These are phyloP conservation scores for Globisporangium carolinianum DNA, from an alignment of 352 stramenopile species.

Conservation along the genomic window DNA sequence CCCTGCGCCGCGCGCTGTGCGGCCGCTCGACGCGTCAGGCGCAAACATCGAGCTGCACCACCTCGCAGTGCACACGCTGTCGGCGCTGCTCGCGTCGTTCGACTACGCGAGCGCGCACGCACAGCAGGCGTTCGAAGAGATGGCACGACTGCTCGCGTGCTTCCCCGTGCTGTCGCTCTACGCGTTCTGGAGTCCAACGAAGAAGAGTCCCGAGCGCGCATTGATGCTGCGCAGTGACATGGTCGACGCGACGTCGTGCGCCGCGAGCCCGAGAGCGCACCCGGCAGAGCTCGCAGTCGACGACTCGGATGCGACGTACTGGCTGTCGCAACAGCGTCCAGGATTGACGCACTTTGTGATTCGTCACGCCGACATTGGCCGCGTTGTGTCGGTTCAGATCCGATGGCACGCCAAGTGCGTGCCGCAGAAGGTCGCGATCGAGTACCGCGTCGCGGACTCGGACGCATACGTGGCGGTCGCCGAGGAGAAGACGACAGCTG, in stretches of 20 bases:
- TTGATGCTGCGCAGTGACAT: constrained; percentile 32
- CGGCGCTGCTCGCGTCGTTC: constrained; percentile 60
- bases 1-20: constrained; percentile 29
- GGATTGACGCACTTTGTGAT: constrained; percentile 50
- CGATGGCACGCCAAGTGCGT: constrained; percentile 65
- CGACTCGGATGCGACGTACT: constrained; percentile 50
- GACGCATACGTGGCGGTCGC: constrained; percentile 36
- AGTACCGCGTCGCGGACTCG: constrained; percentile 35
- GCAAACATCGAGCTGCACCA: constrained; percentile 70
- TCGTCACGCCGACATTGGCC: constrained; percentile 22
- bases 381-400: constrained; percentile 58
- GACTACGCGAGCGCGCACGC: constrained; percentile 49
- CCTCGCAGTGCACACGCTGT: constrained; percentile 76
- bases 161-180: constrained; percentile 77
- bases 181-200: constrained; percentile 80
- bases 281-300: constrained; percentile 48
- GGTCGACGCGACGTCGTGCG: constrained; percentile 51
- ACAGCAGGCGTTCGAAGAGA: constrained; percentile 64
- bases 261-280: constrained; percentile 38
- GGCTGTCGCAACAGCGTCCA: constrained; percentile 60
- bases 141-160: constrained; percentile 63
- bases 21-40: constrained; percentile 26
- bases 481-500: constrained; percentile 18
- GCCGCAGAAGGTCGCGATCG: constrained; percentile 43
- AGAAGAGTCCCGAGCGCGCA: constrained; percentile 47